These are phyloP conservation scores for Pharus latifolius DNA, from an alignment of 176 grass and related monocot genomes.

Conservation along the genomic window DNA sequence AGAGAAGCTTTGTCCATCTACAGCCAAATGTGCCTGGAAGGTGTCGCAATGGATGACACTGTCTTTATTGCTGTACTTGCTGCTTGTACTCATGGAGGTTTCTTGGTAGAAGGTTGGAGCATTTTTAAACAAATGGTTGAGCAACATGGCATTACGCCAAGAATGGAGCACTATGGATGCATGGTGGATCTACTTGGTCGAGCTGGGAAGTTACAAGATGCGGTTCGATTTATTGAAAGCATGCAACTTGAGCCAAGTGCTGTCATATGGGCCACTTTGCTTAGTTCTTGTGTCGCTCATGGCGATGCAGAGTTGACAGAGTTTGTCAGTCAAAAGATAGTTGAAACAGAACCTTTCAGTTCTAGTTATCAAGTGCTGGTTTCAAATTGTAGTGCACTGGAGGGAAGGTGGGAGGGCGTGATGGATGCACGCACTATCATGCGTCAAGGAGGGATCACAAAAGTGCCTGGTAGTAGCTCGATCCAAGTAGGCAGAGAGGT, in stretches of 20 bases:
- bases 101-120: slow-evolving; percentile 34
- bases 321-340: slow-evolving; percentile 30
- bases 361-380: slow-evolving; percentile 42
- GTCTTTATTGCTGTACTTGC: slow-evolving; percentile 27
- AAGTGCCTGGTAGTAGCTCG: slow-evolving; percentile 38
- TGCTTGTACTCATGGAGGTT: slow-evolving; percentile 47
- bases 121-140: slow-evolving; percentile 40
- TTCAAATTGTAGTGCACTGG: slow-evolving; percentile 36
- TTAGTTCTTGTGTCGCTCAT: slow-evolving; percentile 39
- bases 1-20: slow-evolving; percentile 25
- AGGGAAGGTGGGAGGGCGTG: slow-evolving; percentile 36
- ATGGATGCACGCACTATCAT: slow-evolving; percentile 19
- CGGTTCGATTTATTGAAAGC: slow-evolving; percentile 35
- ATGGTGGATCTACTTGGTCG: slow-evolving; percentile 34
- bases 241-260: slow-evolving; percentile 26
- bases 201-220: slow-evolving; percentile 41
- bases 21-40: slow-evolving; percentile 24
- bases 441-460: slow-evolving; percentile 16
- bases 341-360: slow-evolving; percentile 31
- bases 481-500: slow-evolving; percentile 41
- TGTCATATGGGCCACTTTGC: slow-evolving; percentile 42
- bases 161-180: slow-evolving; percentile 39
- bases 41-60: slow-evolving; percentile 27
- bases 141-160: slow-evolving; percentile 22
- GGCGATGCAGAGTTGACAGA: slow-evolving; percentile 26